Base-by-base conservation (phyloP, 192 early-diverging fungal genomes). In the Umbelopsis sp. region DNA sequence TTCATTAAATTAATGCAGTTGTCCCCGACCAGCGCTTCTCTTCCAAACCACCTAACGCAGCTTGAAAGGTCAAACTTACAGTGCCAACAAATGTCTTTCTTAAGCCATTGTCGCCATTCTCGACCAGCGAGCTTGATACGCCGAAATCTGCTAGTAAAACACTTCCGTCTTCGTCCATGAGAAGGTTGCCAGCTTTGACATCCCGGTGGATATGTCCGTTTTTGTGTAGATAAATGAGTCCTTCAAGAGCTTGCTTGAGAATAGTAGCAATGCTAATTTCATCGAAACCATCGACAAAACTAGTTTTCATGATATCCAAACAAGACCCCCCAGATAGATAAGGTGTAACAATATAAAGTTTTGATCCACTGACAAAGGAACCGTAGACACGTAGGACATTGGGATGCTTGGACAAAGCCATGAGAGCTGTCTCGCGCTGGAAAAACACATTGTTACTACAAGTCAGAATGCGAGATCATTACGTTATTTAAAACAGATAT, bases 251-350 rank as follows among this genome's bases (percentile, higher is more conserved):
- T 49, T 96, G 94, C 66, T 91, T 91, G 23, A 95, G 74, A 68
- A 96, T 93, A 10, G 92, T 91, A 20, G 90, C 91, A 49, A 94
- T 94, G 6, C 84, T 77, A 27, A 76, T 53, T 72, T 96, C 94
- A 16, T 96, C 94, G 71, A 96, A 86, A 8, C 94, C 94, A 55
- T 92, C 84, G 13, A 87, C 87, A 73, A 87, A 91, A 4, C 85
- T 85, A 15, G 88, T 90, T 73, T 93, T 93, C 91, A 95, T 94
- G 71, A 95, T 94, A 74, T 95, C 93, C 11, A 94, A 83, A 67
- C 91, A 89, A 21, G 93, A 94, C 13, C 94, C 89, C 48, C 79
- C 85, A 25, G 84, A 81, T 21, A 91, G 83, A 74, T 91, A 94
- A 11, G 94, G 94, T 20, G 94, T 94, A 21, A 94, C 87, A 53